Evolutionary conservation across 805 yeast genomes (phyloP).

Genomic region (Saturnispora hagleri): DNA sequence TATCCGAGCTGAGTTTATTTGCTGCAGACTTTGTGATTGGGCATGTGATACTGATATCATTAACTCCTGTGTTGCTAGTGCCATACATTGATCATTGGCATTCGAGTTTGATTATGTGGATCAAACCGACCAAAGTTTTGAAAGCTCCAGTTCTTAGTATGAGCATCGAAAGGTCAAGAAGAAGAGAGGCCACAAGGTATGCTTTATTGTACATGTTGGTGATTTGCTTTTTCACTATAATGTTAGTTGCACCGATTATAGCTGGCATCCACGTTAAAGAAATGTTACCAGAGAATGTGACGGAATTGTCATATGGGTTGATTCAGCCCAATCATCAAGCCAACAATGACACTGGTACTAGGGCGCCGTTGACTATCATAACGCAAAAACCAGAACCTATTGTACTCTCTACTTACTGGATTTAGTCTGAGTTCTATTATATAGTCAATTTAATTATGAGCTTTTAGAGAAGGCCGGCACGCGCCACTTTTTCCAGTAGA

Average conservation of each 20-base stretch:
- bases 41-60: conserved; percentile 31
- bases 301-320: conserved; percentile 26
- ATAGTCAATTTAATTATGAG: not conserved
- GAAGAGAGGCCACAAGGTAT: conserved; percentile 36
- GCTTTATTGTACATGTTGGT: conserved; percentile 36
- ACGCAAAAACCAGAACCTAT: conserved; percentile 21
- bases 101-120: conserved; percentile 42
- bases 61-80: conserved; percentile 34
- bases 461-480: not conserved
- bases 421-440: conserved; percentile 8
- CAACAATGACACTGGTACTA: conserved; percentile 57
- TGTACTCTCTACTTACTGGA: conserved; percentile 21
- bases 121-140: conserved; percentile 31
- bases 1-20: conserved; percentile 36
- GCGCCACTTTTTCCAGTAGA: not conserved
- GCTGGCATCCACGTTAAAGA: conserved; percentile 15
- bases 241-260: conserved; percentile 42
- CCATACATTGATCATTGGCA: conserved; percentile 44
- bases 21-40: conserved; percentile 40
- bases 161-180: conserved; percentile 32
- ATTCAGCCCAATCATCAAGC: conserved; percentile 53
- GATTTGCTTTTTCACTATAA: conserved; percentile 30
- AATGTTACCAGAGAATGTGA: conserved; percentile 14
- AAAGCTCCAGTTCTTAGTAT: conserved; percentile 33
- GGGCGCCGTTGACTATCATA: conserved; percentile 39